Percentiles rank a stretch among this genome's conserved stretches.
phyloP scores from a whole-genome alignment of 2,329 filamentous ascomycete species.

The Lasiodiplodia gonubiensis region DNA sequence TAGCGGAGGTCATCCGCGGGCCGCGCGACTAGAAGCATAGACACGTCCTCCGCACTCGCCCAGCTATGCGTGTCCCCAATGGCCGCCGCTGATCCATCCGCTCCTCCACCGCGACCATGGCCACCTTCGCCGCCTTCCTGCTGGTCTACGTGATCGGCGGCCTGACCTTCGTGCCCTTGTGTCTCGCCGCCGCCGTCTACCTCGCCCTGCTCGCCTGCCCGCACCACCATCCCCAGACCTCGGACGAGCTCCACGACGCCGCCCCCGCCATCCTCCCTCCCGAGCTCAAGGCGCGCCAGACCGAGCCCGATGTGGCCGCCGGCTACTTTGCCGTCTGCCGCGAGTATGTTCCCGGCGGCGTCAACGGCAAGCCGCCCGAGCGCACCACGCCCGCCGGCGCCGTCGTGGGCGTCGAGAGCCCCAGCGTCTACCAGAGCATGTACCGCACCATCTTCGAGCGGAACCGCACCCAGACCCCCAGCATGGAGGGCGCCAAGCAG shows the following conservation, averaged over 20 bases:
- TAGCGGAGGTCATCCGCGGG: neutral
- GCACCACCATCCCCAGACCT: constrained; percentile 59
- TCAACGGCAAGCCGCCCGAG: constrained; percentile 92
- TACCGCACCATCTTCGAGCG: constrained; percentile 95
- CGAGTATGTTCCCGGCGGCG: constrained; percentile 88
- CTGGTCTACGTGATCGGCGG: constrained; percentile 84
- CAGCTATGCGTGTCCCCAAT: constrained; percentile 23
- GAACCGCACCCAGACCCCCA: constrained; percentile 62
- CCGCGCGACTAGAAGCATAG: neutral
- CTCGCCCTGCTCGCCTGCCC: constrained; percentile 75
- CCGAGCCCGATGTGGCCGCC: constrained; percentile 79
- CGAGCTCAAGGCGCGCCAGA: constrained; percentile 61
- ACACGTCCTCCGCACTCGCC: neutral
- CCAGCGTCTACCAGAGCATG: constrained; percentile 97
- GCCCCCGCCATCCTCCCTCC: constrained; percentile 58
- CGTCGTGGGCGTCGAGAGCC: constrained; percentile 78
- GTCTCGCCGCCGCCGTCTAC: constrained; percentile 65
- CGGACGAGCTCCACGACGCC: constrained; percentile 54
- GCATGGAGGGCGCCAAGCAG: constrained; percentile 53
- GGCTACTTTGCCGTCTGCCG: constrained; percentile 95
- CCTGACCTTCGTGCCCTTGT: constrained; percentile 81
- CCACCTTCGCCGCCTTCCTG: constrained; percentile 62
- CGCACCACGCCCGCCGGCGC: constrained; percentile 80
- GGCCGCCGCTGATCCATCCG: constrained; percentile 15
- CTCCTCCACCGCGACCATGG: constrained; percentile 31